phyloP scores from a whole-genome alignment of 208 protist genomes.

The Vickermania ingenoplastis region DNA sequence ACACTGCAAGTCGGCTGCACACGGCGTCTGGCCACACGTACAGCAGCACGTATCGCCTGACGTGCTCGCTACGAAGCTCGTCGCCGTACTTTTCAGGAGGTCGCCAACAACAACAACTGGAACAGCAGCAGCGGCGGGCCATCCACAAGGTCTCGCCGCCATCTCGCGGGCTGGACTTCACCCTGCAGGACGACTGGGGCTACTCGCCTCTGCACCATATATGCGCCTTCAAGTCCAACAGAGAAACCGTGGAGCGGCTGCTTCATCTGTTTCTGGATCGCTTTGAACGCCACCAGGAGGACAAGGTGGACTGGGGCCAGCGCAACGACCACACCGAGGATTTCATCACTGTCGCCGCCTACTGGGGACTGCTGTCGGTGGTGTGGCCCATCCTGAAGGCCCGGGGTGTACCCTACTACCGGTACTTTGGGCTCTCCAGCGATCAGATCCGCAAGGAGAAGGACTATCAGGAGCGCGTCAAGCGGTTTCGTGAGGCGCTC shows the following conservation, averaged over 20 bases:
- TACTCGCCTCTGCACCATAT: neutral
- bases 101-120: too few relatives aligned
- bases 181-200: neutral
- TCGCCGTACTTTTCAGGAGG: too few relatives aligned
- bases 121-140: too few relatives aligned
- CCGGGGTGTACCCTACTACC: neutral
- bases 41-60: too few relatives aligned
- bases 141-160: too few relatives aligned
- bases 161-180: neutral
- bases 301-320: neutral
- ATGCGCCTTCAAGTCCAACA: neutral
- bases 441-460: neutral
- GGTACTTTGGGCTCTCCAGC: neutral
- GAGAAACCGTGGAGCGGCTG: neutral
- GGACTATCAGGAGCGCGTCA: neutral
- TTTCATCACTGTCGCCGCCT: neutral
- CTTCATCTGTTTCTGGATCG: neutral
- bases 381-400: neutral
- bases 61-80: too few relatives aligned
- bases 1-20: too few relatives aligned
- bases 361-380: neutral
- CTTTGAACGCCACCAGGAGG: neutral
- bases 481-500: too few relatives aligned
- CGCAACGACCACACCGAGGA: neutral
- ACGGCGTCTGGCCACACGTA: too few relatives aligned